Percentiles rank a stretch among this genome's conserved stretches.
phyloP scores from a whole-genome alignment of 306 rosid genomes.

The Lablab purpureus region DNA sequence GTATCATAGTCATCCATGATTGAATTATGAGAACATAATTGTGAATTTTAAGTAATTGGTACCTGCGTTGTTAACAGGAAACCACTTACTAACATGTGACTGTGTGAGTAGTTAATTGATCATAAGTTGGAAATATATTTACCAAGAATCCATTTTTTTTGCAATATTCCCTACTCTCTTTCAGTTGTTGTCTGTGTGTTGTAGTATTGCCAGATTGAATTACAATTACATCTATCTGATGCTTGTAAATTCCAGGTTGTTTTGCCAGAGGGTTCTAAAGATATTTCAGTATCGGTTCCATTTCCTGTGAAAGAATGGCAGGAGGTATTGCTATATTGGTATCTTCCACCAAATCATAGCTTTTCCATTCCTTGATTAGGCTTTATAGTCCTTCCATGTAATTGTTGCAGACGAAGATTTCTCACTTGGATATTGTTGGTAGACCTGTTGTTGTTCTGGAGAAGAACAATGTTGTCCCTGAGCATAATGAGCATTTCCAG shows the following conservation, averaged over 20 bases:
- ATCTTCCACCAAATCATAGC: slow-evolving; percentile 10
- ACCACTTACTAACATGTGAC: not conserved
- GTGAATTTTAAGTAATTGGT: slow-evolving; percentile 17
- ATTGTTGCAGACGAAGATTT: slow-evolving; percentile 81
- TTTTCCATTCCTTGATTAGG: slow-evolving; percentile 38
- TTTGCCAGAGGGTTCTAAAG: slow-evolving; percentile 93
- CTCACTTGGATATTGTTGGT: slow-evolving; percentile 95
- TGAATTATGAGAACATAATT: slow-evolving; percentile 17
- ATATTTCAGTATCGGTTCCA: slow-evolving; percentile 75
- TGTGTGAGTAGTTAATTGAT: slow-evolving; percentile 1
- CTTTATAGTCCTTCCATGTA: slow-evolving; percentile 38
- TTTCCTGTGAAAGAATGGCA: slow-evolving; percentile 74
- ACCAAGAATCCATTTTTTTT: not conserved
- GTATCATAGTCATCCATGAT: slow-evolving; percentile 9
- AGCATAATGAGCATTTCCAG: slow-evolving; percentile 94
- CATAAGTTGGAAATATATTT: slow-evolving; percentile 7
- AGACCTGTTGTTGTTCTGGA: slow-evolving; percentile 92
- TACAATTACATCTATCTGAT: slow-evolving; percentile 34
- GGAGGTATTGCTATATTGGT: slow-evolving; percentile 67
- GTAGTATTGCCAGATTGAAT: slow-evolving; percentile 33
- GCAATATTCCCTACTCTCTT: slow-evolving; percentile 7
- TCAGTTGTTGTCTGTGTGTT: slow-evolving; percentile 11
- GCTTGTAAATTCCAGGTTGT: slow-evolving; percentile 78
- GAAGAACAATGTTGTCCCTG: slow-evolving; percentile 89
- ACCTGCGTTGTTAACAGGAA: slow-evolving; percentile 7